Base-by-base conservation (phyloP, 2,329 filamentous ascomycete genomes). In the Sporothrix curviconia region DNA sequence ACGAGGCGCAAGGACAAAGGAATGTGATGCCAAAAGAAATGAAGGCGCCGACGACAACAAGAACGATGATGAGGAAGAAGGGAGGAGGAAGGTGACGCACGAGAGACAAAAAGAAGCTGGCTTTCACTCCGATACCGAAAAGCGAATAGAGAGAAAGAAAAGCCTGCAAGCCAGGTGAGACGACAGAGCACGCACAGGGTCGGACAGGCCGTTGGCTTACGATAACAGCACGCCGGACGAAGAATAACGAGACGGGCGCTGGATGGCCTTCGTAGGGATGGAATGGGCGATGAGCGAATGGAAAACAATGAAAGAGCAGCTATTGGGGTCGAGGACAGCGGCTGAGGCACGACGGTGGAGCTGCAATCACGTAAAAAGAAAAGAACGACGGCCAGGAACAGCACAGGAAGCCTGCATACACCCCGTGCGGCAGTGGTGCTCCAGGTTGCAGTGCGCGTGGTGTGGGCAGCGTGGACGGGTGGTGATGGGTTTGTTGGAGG, bases 321-420 rank as follows among this genome's bases (percentile, higher is more conserved):
- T 28, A 34, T 50, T 12, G 17, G 39, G 49, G 32, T 39, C 14
- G 8, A 28, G 34, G 34, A 8, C 32, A 22, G 34, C 34, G 5
- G 19, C 14, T 14, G 34, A 51, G 19, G 47, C 34, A 51, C 36
- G 53, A 39, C 24, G 50, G 36, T 34, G 50, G 37, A 53, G 50
- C 25, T 36, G 40, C 25, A 36, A 55, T 55, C 30, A 55, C 40
- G 52, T 36, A 44, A 46, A 43, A 53, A n/a, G n/a, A 5, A 42
- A 37, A 40, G 36, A 40, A 28, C 24, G 24, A n/a, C n/a, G n/a
- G n/a, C n/a, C n/a, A 15, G 17, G 11, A 36, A 34, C 17, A 51
- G 8, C 25, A 36, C 37, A 34, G 34, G 34, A 22, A 22, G 14
- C 34, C 19, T 51, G 49, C 49, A 22, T 39, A 22, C 24, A 25